These are phyloP conservation scores for Alisma plantagoaquatica DNA, from an alignment of 106 monocot species.

Conservation along the genomic window DNA sequence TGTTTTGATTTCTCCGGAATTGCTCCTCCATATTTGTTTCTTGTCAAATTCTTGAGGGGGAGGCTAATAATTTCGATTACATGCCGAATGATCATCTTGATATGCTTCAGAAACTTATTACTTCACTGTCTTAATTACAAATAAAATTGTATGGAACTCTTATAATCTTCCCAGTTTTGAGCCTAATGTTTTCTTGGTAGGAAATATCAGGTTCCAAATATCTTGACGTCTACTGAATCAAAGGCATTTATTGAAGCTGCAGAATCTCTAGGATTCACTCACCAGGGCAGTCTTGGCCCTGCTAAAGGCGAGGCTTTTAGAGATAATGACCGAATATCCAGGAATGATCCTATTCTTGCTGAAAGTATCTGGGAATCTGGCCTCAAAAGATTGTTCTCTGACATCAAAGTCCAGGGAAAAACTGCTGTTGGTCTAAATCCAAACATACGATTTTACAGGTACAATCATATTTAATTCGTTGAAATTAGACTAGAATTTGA, in stretches of 20 bases:
- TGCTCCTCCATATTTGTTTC: no score
- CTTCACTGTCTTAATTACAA: background rate
- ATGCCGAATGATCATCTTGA: background rate
- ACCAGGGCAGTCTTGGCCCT: constrained; percentile 92
- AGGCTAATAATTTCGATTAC: no score
- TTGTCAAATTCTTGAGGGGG: no score
- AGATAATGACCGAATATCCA: constrained; percentile 90
- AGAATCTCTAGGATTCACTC: constrained; percentile 62
- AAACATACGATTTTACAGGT: constrained; percentile 96
- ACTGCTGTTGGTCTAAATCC: constrained; percentile 73
- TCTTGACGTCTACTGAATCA: constrained; percentile 57
- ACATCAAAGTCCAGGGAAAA: constrained; percentile 53
- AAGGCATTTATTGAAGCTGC: constrained; percentile 64
- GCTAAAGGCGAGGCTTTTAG: constrained; percentile 82
- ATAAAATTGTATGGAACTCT: background rate
- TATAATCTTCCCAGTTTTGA: background rate
- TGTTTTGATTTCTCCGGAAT: no score
- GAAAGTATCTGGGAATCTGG: constrained; percentile 75
- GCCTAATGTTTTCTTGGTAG: no score
- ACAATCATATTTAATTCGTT: no score
- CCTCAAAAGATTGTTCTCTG: constrained; percentile 50
- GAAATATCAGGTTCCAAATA: constrained; percentile 64
- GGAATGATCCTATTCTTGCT: constrained; percentile 51
- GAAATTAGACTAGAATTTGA: no score
- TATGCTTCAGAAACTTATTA: background rate